Percentiles rank a stretch among this genome's conserved stretches.
These are phyloP conservation scores for Populus simonii DNA, from an alignment of 345 rosid species.

Conservation along the genomic window DNA sequence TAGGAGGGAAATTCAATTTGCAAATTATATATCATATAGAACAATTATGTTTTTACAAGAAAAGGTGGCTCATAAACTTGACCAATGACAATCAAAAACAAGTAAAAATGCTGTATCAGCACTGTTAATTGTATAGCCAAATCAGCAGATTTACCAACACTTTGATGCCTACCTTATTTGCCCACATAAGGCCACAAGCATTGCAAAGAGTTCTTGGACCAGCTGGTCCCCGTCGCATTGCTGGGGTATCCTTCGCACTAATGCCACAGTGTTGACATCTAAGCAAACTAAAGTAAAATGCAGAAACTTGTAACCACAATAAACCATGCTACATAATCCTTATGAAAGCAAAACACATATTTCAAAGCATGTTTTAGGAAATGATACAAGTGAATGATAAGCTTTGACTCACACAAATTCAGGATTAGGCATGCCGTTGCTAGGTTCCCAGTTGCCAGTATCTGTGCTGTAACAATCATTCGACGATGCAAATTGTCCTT, in stretches of 20 bases:
- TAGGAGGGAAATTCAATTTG: background rate
- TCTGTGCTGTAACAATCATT: constrained; percentile 22
- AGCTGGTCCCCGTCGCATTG: constrained; percentile 53
- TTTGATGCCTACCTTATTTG: constrained; percentile 37
- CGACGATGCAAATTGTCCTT: constrained; percentile 44
- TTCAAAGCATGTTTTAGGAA: constrained; percentile 1
- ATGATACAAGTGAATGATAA: background rate
- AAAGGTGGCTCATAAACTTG: background rate
- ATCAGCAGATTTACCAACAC: background rate
- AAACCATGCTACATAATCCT: background rate
- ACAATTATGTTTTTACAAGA: background rate
- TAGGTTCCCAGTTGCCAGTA: constrained; percentile 33
- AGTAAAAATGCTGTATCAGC: background rate
- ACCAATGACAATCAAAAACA: background rate
- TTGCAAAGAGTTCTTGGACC: constrained; percentile 42
- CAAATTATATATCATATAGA: background rate
- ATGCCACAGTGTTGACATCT: constrained; percentile 43
- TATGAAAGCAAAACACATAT: background rate
- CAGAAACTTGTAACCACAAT: background rate
- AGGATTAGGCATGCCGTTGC: constrained; percentile 26
- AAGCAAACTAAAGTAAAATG: constrained; percentile 3
- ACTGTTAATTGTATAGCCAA: background rate
- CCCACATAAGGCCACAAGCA: constrained; percentile 56
- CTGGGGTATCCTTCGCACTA: constrained; percentile 40
- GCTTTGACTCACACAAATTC: constrained; percentile 30